These are phyloP conservation scores for Ustilaginoidea virens DNA, from an alignment of 2,329 filamentous ascomycete species.

Conservation along the genomic window DNA sequence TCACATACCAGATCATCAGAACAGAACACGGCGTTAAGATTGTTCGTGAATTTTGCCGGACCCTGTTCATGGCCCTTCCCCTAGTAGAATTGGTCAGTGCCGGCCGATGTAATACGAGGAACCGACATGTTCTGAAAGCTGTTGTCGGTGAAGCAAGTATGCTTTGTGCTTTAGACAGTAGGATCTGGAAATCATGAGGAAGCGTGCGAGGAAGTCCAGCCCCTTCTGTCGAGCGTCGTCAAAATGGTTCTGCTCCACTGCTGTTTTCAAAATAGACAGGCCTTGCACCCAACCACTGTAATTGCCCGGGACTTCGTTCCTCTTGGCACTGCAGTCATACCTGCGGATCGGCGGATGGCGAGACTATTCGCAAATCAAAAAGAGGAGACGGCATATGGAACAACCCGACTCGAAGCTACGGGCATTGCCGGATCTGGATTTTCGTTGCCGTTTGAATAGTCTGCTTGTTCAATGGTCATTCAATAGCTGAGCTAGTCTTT, in stretches of 20 bases:
- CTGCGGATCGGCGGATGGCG: no score
- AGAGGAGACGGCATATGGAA: no score
- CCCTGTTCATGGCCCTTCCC: slow-evolving; percentile 34
- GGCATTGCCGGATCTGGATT: no score
- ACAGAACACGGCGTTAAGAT: slow-evolving; percentile 11
- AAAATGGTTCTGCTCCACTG: no score
- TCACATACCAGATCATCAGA: not conserved
- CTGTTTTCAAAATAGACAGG: slow-evolving; percentile 3
- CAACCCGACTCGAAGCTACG: no score
- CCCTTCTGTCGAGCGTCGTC: slow-evolving; percentile 62
- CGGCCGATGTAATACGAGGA: no score
- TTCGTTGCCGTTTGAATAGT: no score
- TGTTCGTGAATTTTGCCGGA: slow-evolving; percentile 12
- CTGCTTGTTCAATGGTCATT: no score
- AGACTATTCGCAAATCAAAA: no score
- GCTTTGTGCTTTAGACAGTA: slow-evolving; percentile 59
- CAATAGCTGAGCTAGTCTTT: no score
- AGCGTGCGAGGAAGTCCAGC: slow-evolving; percentile 74
- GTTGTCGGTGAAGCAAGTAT: slow-evolving; percentile 45
- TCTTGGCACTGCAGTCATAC: no score
- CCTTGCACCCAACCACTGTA: slow-evolving; percentile 15
- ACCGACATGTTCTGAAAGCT: slow-evolving; percentile 10
- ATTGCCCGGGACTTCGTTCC: no score
- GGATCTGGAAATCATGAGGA: slow-evolving; percentile 65
- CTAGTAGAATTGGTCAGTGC: slow-evolving; percentile 47